Evolutionary conservation across 129 eudicot genomes (phyloP), one percentile per base, ranked within the genome.

Genomic region (Deinandra increscens): DNA sequence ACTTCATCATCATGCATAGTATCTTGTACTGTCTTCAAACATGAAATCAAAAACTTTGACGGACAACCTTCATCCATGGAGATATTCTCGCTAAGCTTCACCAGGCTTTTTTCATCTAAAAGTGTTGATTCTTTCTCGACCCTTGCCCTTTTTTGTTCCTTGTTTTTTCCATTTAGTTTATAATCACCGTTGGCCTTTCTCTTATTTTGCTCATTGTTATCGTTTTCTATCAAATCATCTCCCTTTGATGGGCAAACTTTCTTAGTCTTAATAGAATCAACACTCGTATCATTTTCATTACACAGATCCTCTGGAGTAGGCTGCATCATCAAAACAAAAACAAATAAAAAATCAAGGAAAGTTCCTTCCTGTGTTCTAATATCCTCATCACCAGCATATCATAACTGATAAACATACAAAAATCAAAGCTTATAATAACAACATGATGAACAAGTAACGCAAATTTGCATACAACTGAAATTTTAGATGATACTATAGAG

Each of bases 231-330:
- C 51, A 42, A 53, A 86, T 73, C 68, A 42, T 51, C 82, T n/a
- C n/a, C n/a, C n/a, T n/a, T n/a, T n/a, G n/a, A n/a, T n/a, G n/a
- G n/a, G n/a, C n/a, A n/a, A n/a, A n/a, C n/a, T 22, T 29, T 86
- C 85, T 90, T 87, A 9, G 44, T 69, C 34, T 64, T 65, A 48
- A 46, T 43, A 2, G 26, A 45, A 29, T 78, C 97, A 11, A 13
- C 39, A 48, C 67, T 81, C 49, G 75, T 67, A 37, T 70, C 66
- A 26, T 74, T 81, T 45, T 93, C 99, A 73, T 89, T 87, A 70
- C 70, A 87, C 44, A 95, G 97, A 85, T 93, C 86, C 81, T 93
- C 97, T 0, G 65, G 86, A 9, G 95, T 84, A 31, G 97, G 99
- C 96, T 89, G 77, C 4, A 13, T 58, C 62, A 55, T 55, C 62